Evolutionary conservation across 2,329 filamentous ascomycete species (phyloP).

Genomic region (Fusarium phyllophilum): DNA sequence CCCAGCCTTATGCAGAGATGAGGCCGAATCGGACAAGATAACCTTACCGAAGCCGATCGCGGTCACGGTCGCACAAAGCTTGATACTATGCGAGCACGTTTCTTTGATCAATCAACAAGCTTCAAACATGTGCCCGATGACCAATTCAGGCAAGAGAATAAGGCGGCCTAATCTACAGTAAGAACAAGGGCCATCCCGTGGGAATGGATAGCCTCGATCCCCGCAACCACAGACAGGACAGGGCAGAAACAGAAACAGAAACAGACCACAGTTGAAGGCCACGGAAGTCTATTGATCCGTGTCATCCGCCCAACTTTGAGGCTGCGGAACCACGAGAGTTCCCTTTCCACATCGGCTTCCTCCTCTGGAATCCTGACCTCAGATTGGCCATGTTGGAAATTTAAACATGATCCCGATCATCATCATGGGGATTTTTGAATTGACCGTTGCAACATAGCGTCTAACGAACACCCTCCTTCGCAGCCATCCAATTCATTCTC

Average conservation of each 20-base stretch:
- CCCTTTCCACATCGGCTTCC: background rate
- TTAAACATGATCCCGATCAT: conserved; percentile 22
- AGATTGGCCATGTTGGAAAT: conserved; percentile 4
- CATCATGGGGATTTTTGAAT: conserved; percentile 30
- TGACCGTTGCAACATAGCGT: conserved; percentile 15
- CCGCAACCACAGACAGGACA: conserved; percentile 14
- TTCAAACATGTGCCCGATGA: background rate
- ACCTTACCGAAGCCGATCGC: conserved; percentile 20
- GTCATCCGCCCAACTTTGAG: conserved; percentile 2
- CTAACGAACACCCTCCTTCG: conserved; percentile 13
- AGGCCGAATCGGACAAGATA: conserved; percentile 13
- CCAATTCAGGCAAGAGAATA: conserved; percentile 27
- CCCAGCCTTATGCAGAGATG: conserved; percentile 21
- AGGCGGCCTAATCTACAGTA: conserved; percentile 19
- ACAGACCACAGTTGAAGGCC: background rate
- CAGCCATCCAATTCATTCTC: background rate
- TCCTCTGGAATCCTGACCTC: background rate
- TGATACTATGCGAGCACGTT: background rate
- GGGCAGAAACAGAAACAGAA: background rate
- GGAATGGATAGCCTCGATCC: conserved; percentile 32
- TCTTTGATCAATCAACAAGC: background rate
- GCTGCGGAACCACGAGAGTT: background rate
- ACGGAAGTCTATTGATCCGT: conserved; percentile 11
- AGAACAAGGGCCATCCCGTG: conserved; percentile 25
- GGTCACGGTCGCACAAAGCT: conserved; percentile 6